phyloP scores from a whole-genome alignment of 2,329 filamentous ascomycete genomes.

The Trichoderma asperellum region DNA sequence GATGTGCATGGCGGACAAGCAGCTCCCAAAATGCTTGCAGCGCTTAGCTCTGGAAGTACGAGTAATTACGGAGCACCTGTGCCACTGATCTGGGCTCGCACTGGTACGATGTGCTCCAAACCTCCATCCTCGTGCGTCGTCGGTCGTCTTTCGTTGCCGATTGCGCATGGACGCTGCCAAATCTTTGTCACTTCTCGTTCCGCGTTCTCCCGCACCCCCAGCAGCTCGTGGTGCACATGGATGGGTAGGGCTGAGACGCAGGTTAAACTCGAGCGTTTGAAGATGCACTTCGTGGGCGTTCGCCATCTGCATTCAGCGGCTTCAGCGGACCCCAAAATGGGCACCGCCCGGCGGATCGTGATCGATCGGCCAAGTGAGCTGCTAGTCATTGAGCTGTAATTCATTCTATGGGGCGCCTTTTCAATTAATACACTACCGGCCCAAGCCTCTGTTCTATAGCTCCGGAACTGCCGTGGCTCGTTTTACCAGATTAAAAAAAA shows the following conservation, averaged over 20 bases:
- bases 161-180: neutral
- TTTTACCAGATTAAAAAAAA: neutral
- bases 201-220: slow-evolving; percentile 1
- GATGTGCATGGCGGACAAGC: slow-evolving; percentile 12
- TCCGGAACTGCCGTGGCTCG: slow-evolving; percentile 2
- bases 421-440: neutral
- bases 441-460: neutral
- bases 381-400: neutral
- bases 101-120: slow-evolving; percentile 15
- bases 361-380: neutral
- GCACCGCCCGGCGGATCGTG: neutral
- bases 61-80: neutral
- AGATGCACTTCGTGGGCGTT: neutral
- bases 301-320: neutral
- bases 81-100: slow-evolving; percentile 13
- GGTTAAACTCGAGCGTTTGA: neutral
- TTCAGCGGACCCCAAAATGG: neutral
- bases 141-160: slow-evolving; percentile 17
- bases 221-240: neutral
- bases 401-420: slow-evolving; percentile 3
- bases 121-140: slow-evolving; percentile 22
- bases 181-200: slow-evolving; percentile 14
- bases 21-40: neutral
- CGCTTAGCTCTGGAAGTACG: neutral
- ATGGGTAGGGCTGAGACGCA: slow-evolving; percentile 27